Evolutionary conservation across 176 grass and related monocot species (phyloP).

Genomic region (Carex kokanica): DNA sequence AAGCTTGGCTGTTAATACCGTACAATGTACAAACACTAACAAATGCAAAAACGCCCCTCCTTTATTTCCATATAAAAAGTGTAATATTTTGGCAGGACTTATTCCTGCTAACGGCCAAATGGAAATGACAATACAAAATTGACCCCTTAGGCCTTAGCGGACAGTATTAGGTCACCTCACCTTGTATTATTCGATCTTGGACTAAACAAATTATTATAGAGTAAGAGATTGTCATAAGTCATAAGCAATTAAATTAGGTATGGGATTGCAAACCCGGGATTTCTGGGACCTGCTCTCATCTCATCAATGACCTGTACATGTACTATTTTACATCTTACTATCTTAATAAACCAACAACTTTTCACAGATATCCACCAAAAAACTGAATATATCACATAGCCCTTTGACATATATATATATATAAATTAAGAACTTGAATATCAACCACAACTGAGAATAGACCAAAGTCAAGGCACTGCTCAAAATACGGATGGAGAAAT

Average conservation of each 20-base stretch:
- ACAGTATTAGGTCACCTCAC: not conserved
- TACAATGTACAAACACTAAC: not conserved
- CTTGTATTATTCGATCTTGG: constrained; percentile 18
- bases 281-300: constrained; percentile 9
- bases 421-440: not conserved
- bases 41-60: not conserved
- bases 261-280: constrained; percentile 13
- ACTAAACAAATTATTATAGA: not conserved
- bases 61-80: not conserved
- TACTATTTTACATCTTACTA: not conserved
- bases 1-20: not conserved
- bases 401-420: not conserved
- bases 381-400: not conserved
- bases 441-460: not conserved
- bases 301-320: not conserved
- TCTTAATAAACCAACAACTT: not conserved
- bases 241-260: too few relatives aligned
- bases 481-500: too few relatives aligned
- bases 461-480: too few relatives aligned
- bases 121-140: not conserved
- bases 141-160: not conserved
- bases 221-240: not conserved
- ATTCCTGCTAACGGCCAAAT: not conserved
- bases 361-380: not conserved
- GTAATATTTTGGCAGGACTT: not conserved